A percentile compares a stretch with the other conserved stretches of the same genome.
These are phyloP conservation scores for Neofusicoccum laricinum DNA, from an alignment of 2,329 filamentous ascomycete species.

Conservation along the genomic window DNA sequence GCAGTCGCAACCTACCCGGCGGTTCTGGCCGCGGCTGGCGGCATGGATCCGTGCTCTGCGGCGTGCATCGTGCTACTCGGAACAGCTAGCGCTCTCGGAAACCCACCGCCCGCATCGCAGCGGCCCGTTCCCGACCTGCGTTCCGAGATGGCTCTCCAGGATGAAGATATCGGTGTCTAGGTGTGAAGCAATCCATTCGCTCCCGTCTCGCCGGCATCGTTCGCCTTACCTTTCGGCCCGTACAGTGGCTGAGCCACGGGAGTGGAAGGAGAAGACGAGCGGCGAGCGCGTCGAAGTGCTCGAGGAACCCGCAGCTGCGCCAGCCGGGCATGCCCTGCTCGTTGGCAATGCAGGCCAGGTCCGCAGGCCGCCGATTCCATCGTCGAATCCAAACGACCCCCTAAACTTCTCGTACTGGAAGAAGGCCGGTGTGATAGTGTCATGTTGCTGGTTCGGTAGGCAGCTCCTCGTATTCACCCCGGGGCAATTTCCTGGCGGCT, in stretches of 20 bases:
- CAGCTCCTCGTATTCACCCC: background rate
- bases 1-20: background rate
- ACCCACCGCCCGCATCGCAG: background rate
- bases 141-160: background rate
- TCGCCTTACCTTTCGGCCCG: too few relatives aligned
- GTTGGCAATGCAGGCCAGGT: constrained; percentile 21
- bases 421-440: constrained; percentile 22
- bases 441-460: constrained; percentile 32
- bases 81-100: background rate
- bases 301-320: background rate
- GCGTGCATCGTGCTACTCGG: background rate
- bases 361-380: constrained; percentile 23
- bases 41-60: background rate
- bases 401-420: constrained; percentile 26
- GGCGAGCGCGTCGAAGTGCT: constrained; percentile 3
- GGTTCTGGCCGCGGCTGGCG: background rate
- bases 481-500: background rate
- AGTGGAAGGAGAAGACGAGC: constrained; percentile 4
- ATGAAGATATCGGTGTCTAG: background rate
- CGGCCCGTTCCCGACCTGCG: background rate
- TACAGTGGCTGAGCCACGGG: background rate
- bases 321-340: constrained; percentile 20
- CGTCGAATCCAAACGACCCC: constrained; percentile 22
- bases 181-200: background rate
- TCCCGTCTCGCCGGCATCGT: background rate